Base-by-base conservation (phyloP, 2,329 filamentous ascomycete genomes). In the Dothistroma septosporum region DNA sequence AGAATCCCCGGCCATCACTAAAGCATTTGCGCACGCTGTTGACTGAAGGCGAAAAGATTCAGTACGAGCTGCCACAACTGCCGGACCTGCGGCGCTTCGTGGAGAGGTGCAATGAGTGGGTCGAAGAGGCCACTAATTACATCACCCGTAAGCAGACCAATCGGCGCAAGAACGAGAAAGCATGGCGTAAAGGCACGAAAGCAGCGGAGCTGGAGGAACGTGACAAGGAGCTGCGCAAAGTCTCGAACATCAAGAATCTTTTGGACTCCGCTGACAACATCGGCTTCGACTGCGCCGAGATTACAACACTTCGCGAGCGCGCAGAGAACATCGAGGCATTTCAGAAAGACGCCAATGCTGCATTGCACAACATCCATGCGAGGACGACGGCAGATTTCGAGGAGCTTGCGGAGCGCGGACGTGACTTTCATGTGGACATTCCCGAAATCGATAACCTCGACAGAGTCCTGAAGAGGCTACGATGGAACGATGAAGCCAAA, bases 121-220 rank as follows among this genome's bases (percentile, higher is more conserved):
- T 97, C 64, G 94, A 97, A 71, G 93, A 97, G 78, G 94, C 94
- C 66, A 94, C 91, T 71, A 92, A 90, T 73, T 99, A 95, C 79
- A 96, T 92, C 71, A 92, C 94, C 61, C 90, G 94, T 69, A 99
- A 99, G 79, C 93, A 97, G 78, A 93, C 97, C 77, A 96, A 95
- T 72, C 89, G 94, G 64, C 91, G 93, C 63, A 97, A 97, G 77
- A 96, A 89, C 75, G 93, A 97, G 71, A 94, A 91, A 72, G 85
- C 85, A 49, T 94, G 89, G 86, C 89, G 91, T 66, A 88, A 85
- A 70, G 84, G 87, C 58, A 82, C 87, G 55, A 93, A 89, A 75
- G 67, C 70, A 21, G 85, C 89, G 58, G 92, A 97, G 71, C 83
- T 89, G 68, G 94, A 96, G 76, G 91, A 97, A 73, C 85, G 85